phyloP scores from a whole-genome alignment of 2,329 filamentous ascomycete species.

The Graphilbum fragrans region DNA sequence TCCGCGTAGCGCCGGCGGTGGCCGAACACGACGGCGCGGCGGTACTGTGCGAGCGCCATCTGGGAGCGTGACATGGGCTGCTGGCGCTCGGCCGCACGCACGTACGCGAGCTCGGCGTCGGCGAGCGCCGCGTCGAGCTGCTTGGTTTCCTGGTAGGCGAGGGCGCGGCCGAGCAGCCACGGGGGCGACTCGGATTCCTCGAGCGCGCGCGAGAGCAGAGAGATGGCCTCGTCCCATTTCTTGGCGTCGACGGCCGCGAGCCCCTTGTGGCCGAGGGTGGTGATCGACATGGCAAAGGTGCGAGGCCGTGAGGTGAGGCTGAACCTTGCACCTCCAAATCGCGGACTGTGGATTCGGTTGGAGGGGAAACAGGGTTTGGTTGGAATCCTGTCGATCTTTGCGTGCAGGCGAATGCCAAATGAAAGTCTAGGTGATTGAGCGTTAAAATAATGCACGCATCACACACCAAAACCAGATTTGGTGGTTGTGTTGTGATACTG shows the following conservation, averaged over 20 bases:
- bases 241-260: constrained; percentile 49
- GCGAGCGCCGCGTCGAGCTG: constrained; percentile 51
- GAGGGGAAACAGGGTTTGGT: too few relatives aligned
- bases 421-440: too few relatives aligned
- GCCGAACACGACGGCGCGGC: constrained; percentile 63
- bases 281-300: constrained; percentile 37
- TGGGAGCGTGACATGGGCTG: constrained; percentile 47
- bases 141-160: constrained; percentile 56
- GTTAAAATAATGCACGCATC: too few relatives aligned
- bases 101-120: constrained; percentile 57
- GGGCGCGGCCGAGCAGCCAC: constrained; percentile 76
- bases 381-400: too few relatives aligned
- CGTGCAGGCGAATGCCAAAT: too few relatives aligned
- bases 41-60: constrained; percentile 71
- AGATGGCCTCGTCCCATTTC: constrained; percentile 57
- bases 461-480: too few relatives aligned
- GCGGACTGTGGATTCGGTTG: too few relatives aligned
- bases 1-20: constrained; percentile 62
- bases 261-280: constrained; percentile 43
- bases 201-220: constrained; percentile 56
- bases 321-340: too few relatives aligned
- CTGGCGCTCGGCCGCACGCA: constrained; percentile 51
- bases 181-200: constrained; percentile 52
- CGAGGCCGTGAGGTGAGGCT: too few relatives aligned
- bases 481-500: too few relatives aligned